Percentiles rank a stretch among this genome's conserved stretches.
Evolutionary conservation across 768 basidiomycete genomes (phyloP).

Genomic region (Russula emetica): DNA sequence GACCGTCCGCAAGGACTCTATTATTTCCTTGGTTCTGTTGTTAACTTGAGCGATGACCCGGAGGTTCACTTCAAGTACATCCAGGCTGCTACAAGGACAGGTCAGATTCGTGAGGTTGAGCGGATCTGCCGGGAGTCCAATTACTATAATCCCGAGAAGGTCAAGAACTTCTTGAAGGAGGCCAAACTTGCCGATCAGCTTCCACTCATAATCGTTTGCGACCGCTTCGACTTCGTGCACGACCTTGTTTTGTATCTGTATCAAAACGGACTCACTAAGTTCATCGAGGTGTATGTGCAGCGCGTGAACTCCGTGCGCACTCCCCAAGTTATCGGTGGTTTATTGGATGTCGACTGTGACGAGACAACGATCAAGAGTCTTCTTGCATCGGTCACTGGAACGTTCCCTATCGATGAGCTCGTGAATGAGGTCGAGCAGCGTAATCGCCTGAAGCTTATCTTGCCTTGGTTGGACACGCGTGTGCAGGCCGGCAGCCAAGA

Average conservation of each 20-base stretch:
- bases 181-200: conserved; percentile 95
- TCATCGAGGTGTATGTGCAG: conserved; percentile 99
- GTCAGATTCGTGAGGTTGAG: conserved; percentile 98
- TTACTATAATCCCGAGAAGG: conserved; percentile 97
- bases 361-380: conserved; percentile 92
- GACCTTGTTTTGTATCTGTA: conserved; percentile 98
- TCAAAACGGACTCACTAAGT: conserved; percentile 93
- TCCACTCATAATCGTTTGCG: conserved; percentile 98
- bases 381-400: conserved; percentile 90
- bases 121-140: conserved; percentile 98
- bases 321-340: conserved; percentile 93
- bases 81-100: conserved; percentile 95
- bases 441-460: conserved; percentile 92
- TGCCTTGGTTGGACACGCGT: conserved; percentile 94
- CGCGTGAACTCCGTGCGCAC: conserved; percentile 96
- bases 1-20: conserved; percentile 61
- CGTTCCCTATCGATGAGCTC: conserved; percentile 96
- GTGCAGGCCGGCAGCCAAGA: conserved; percentile 95
- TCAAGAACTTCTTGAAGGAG: conserved; percentile 99
- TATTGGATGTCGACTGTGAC: conserved; percentile 97
- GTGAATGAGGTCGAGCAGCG: conserved; percentile 96
- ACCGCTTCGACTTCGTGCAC: conserved; percentile 99
- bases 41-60: conserved; percentile 92
- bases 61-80: conserved; percentile 99
- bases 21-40: conserved; percentile 97